These are phyloP conservation scores for Colletotrichum somersetense DNA, from an alignment of 2,329 filamentous ascomycete species.

Conservation along the genomic window DNA sequence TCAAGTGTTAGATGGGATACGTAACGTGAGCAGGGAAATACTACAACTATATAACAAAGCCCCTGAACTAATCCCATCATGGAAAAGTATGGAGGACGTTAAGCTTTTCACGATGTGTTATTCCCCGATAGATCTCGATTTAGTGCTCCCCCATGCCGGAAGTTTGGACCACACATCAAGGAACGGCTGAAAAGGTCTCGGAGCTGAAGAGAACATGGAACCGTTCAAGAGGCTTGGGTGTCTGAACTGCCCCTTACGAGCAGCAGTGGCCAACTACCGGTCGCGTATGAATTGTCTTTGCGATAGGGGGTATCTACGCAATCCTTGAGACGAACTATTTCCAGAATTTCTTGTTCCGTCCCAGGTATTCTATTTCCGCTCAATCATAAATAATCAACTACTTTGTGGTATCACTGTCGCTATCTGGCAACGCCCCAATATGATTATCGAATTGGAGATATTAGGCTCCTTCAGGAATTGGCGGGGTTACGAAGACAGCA, in stretches of 20 bases:
- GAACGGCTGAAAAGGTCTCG: background rate
- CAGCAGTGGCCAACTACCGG: background rate
- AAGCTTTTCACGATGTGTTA: background rate
- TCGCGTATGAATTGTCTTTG: background rate
- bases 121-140: background rate
- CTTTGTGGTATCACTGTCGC: background rate
- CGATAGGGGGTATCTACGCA: no score
- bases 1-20: background rate
- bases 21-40: background rate
- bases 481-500: background rate
- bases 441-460: background rate
- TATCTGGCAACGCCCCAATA: background rate
- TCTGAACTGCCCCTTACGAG: background rate
- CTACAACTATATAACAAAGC: background rate
- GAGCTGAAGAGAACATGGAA: background rate
- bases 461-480: background rate
- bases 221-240: background rate
- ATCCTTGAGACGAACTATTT: background rate
- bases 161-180: background rate
- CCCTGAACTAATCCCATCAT: background rate
- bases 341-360: no score
- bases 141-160: background rate
- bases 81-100: no score
- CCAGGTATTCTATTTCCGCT: background rate
- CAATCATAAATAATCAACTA: background rate